A percentile compares a stretch with the other conserved stretches of the same genome.
Conservation (phyloP, 2,329 filamentous ascomycete species). For the Ophiostoma quercus region DNA sequence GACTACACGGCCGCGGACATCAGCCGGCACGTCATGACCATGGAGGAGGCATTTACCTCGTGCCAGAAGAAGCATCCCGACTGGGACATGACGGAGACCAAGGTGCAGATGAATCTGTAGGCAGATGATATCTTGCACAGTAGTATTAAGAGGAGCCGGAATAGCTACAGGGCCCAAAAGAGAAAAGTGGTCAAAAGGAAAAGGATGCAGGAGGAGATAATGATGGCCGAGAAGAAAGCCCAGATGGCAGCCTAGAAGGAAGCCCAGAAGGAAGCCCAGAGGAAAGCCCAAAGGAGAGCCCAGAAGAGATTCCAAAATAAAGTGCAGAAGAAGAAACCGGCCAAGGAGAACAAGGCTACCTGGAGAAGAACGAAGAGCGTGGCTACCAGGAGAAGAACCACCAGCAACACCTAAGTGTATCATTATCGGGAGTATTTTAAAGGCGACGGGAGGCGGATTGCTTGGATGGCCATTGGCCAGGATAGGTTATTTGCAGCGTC, state of each 20-base stretch:
- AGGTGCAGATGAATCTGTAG: conserved; percentile 21
- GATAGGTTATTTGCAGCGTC: background rate
- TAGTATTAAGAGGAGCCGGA: too few species aligned
- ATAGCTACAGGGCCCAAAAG: too few species aligned
- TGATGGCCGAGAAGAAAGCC: too few species aligned
- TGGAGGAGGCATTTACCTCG: conserved; percentile 24
- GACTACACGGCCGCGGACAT: conserved; percentile 27
- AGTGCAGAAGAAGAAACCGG: too few species aligned
- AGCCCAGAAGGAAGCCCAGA: too few species aligned
- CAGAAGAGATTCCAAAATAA: too few species aligned
- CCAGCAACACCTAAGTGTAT: background rate
- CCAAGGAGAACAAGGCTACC: too few species aligned
- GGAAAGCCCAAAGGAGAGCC: too few species aligned
- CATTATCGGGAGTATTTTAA: background rate
- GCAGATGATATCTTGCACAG: background rate
- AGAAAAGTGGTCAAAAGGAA: too few species aligned
- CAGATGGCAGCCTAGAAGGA: too few species aligned
- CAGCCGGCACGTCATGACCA: conserved; percentile 26
- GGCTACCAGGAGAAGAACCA: background rate
- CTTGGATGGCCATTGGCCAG: background rate
- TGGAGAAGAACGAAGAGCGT: too few species aligned
- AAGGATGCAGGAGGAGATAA: too few species aligned
- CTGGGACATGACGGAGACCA: conserved; percentile 24
- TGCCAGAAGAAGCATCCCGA: conserved; percentile 29
- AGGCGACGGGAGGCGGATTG: background rate